These are phyloP conservation scores for Lactarius sp. DNA, from an alignment of 768 basidiomycete genomes.

Conservation along the genomic window DNA sequence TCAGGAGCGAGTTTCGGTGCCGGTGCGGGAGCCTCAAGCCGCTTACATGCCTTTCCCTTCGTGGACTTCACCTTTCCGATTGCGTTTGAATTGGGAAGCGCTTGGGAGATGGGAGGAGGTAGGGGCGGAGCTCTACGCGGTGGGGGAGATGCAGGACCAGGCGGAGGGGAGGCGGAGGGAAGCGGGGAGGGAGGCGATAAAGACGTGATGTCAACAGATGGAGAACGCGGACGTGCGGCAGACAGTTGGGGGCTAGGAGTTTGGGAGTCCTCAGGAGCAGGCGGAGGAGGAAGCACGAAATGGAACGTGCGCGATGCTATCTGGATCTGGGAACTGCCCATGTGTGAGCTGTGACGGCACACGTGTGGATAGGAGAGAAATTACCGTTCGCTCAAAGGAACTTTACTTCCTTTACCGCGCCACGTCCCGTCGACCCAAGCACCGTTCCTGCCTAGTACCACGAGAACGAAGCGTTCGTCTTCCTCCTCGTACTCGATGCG, in stretches of 20 bases:
- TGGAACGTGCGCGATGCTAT: constrained; percentile 96
- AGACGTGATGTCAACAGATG: constrained; percentile 67
- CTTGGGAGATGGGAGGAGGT: constrained; percentile 39
- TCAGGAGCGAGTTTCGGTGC: constrained; percentile 51
- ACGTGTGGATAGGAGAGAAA: constrained; percentile 23
- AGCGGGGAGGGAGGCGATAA: constrained; percentile 79
- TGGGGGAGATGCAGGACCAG: constrained; percentile 41
- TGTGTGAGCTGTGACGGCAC: constrained; percentile 25
- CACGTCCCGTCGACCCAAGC: constrained; percentile 99
- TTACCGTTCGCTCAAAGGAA: constrained; percentile 82
- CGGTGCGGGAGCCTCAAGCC: constrained; percentile 32
- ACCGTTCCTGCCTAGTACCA: constrained; percentile 93
- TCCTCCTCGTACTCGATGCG: constrained; percentile 92
- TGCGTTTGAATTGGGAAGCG: constrained; percentile 60
- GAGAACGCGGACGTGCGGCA: constrained; percentile 57
- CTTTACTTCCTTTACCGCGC: constrained; percentile 81
- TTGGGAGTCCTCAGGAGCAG: constrained; percentile 72
- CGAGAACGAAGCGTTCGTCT: constrained; percentile 80
- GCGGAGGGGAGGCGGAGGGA: constrained; percentile 70
- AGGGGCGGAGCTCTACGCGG: constrained; percentile 44
- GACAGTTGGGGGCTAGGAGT: constrained; percentile 77
- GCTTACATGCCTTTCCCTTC: constrained; percentile 17
- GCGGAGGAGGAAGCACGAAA: constrained; percentile 90
- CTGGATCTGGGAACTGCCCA: constrained; percentile 82
- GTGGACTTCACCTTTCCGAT: constrained; percentile 33